Conservation (phyloP, 305 asterid species). For the Plantago lanceolata region DNA sequence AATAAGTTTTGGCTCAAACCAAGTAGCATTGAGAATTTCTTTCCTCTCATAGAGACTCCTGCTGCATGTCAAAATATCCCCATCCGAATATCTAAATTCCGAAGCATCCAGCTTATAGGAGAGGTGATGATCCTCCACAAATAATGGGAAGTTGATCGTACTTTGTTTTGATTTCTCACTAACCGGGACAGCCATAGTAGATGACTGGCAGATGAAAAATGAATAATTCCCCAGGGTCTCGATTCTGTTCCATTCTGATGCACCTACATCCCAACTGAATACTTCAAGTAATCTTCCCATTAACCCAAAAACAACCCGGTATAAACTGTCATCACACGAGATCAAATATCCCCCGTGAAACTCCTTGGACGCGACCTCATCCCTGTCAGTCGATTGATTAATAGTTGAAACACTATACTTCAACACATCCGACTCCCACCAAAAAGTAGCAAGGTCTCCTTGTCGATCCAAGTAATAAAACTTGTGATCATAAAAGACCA, state of each 20-base stretch:
- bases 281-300: neutral
- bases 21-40: neutral
- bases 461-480: neutral
- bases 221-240: neutral
- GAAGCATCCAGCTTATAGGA: neutral
- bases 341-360: neutral
- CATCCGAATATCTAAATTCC: neutral
- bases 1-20: neutral
- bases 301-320: neutral
- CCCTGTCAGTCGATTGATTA: neutral
- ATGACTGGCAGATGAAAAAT: neutral
- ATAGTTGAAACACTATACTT: neutral
- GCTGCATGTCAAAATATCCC: neutral
- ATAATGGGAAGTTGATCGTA: neutral
- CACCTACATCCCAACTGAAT: neutral
- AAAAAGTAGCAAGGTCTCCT: neutral
- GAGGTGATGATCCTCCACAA: neutral
- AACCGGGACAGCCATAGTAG: neutral
- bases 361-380: neutral
- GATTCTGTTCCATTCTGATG: conserved; percentile 1
- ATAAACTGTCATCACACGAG: neutral
- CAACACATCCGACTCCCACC: neutral
- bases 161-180: neutral
- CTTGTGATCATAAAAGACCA: too few species aligned
- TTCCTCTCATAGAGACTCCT: neutral